These are phyloP conservation scores for Vitis vinifera DNA, from an alignment of 164 flowering plant species.

Conservation along the genomic window DNA sequence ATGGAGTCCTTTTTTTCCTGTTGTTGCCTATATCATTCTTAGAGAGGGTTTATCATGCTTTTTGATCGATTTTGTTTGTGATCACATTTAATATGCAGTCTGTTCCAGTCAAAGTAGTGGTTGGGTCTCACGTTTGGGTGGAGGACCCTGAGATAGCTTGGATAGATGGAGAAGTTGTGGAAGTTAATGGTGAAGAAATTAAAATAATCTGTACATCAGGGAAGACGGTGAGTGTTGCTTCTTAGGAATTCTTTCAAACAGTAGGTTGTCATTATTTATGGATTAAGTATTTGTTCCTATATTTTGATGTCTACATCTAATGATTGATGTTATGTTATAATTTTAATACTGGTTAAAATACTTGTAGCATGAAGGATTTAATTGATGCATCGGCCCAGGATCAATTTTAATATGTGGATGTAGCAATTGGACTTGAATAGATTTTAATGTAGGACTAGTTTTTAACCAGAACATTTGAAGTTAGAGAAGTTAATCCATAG, in stretches of 20 bases:
- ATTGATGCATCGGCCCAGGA: neutral
- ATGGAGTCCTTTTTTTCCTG: neutral
- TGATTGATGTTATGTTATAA: neutral
- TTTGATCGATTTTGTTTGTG: neutral
- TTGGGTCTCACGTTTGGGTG: slow-evolving; percentile 85
- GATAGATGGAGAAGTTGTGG: slow-evolving; percentile 82
- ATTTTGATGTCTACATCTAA: neutral
- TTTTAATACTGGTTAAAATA: neutral
- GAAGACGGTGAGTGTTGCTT: slow-evolving; percentile 48
- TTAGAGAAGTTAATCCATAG: neutral
- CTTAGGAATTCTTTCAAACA: neutral
- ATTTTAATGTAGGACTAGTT: neutral
- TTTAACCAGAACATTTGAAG: neutral
- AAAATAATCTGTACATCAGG: slow-evolving; percentile 57
- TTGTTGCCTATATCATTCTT: neutral
- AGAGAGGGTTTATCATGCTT: neutral
- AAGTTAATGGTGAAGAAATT: slow-evolving; percentile 57
- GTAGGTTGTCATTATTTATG: neutral
- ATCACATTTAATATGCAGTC: slow-evolving; percentile 37
- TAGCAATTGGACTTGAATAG: neutral
- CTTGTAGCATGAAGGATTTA: neutral
- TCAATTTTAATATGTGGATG: neutral
- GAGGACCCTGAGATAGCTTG: slow-evolving; percentile 82
- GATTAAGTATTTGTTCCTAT: neutral
- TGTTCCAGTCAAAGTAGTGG: slow-evolving; percentile 37